Base-by-base conservation (phyloP, 306 rosid genomes). In the Rubus idaeus region DNA sequence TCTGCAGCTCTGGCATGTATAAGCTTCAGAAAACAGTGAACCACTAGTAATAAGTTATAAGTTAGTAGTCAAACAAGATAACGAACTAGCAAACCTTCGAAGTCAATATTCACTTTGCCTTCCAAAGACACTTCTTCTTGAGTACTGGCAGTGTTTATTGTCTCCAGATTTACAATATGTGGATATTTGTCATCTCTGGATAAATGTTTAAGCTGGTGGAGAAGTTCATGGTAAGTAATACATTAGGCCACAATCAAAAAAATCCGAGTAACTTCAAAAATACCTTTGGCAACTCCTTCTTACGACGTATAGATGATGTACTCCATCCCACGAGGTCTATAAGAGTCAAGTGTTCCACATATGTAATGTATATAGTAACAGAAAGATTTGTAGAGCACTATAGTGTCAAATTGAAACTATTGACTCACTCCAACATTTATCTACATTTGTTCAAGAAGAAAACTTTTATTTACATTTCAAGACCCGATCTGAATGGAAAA, bases 321-420 rank as follows among this genome's bases (percentile, higher is more conserved):
- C 98, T 84, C 97, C 98, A 94, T 76, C 98, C 98, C 74, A 92
- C 98, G 66, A 94, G 87, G 37, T 84, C 98, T 94, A 83, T 76
- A 66, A 39, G 71, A 66, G 71, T 92, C 75, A 90, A 89, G 93
- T 83, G 62, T 41, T 83, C 61, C 58, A 78, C 16, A 67, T 18
- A 76, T 68, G 18, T 12, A 12, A 53, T 7, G 65, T 70, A 78
- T 6, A 65, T 16, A 6, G 49, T 30, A 66, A 72, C 13, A 8
- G 20, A 56, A 46, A 64, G 35, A 37, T 5, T 12, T 16, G 21
- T 11, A 20, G 4, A 30, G 35, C 35, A 30, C 35, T 30, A 30
- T 1, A 30, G 39, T 52, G 26, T n/a, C 75, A 71, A 52, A 6
- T 53, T 73, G 42, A 73, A 21, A 41, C 20, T 50, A 40, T 23